Percentiles rank a stretch among this genome's conserved stretches.
These are phyloP conservation scores for Alloteropsis semialata DNA, from an alignment of 176 grass and related monocot species.

Conservation along the genomic window DNA sequence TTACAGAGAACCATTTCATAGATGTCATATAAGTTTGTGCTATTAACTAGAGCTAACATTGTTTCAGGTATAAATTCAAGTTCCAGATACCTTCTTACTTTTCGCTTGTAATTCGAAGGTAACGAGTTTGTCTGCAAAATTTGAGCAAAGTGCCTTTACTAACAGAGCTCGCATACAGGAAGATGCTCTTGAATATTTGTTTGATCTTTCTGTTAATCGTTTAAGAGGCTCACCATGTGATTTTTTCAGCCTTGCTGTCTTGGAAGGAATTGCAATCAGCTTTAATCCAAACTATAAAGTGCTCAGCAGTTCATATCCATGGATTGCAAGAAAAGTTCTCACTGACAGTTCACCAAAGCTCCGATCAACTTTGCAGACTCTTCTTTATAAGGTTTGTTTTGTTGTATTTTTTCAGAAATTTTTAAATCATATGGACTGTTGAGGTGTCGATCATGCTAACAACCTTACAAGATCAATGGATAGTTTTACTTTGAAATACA, in stretches of 20 bases:
- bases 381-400: constrained; percentile 82
- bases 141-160: constrained; percentile 10
- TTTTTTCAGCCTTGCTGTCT: constrained; percentile 91
- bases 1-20: background rate
- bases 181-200: background rate
- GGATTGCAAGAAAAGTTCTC: constrained; percentile 99
- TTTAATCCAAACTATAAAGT: constrained; percentile 98
- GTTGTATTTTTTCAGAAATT: constrained; percentile 23
- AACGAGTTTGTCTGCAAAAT: constrained; percentile 12
- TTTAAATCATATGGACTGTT: background rate
- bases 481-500: background rate
- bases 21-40: background rate
- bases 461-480: constrained; percentile 11
- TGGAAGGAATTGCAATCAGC: constrained; percentile 90
- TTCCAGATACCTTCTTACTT: constrained; percentile 98
- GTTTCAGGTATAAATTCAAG: constrained; percentile 97
- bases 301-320: constrained; percentile 92
- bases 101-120: constrained; percentile 98
- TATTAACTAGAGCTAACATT: constrained; percentile 27
- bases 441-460: background rate
- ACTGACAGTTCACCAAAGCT: constrained; percentile 92
- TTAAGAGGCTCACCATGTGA: constrained; percentile 11
- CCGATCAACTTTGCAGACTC: constrained; percentile 67
- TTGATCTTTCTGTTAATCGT: background rate
- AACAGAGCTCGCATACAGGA: background rate